Evolutionary conservation across 768 basidiomycete genomes (phyloP), one percentile per base, ranked within the genome.

Genomic region (Pisolithus tinctorius): DNA sequence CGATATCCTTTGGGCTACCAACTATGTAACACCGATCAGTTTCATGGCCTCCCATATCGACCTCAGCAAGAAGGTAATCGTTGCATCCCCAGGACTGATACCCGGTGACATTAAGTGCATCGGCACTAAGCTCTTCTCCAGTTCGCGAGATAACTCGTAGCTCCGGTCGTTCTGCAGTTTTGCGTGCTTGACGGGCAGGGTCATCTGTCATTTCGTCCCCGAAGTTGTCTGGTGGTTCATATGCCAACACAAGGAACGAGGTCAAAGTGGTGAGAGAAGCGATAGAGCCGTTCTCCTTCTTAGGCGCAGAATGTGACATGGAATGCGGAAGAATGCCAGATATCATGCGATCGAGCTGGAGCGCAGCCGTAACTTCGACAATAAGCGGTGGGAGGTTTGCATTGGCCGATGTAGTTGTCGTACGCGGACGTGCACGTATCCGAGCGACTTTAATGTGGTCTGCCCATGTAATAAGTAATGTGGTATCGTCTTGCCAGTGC

Each of bases 311-410:
- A 52, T 41, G 27, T 4, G 75, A 66, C 42, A 76, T 72, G 1
- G 81, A 80, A 66, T 93, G 89, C 5, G 90, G 87, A 3, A 86
- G 80, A 50, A 99, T 83, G 20, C 94, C 94, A 1, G 93, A 81
- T 38, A 98, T 81, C 91, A 96, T 94, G 64, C 89, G 93, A 65
- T 98, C 96, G 42, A 98, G 74, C 62, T 93, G 86, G 68, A 97
- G 92, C 39, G 90, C 84, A 2, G 88, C 88, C 0, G 89, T 92
- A 57, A 97, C 87, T 61, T 97, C 95, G 48, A 91, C 90, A 37
- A 82, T 67, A 51, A 84, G 76, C 8, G 84, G 82, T 0, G 83
- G 76, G 8, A 75, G 68, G 52, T 75, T 78, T 1, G 76, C 69
- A 0, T 74, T 63, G 3, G 74, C 62, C 4, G 76, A 65, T n/a